These are phyloP conservation scores for Nepenthes mirabilis DNA, from an alignment of 148 eudicot species.

Conservation along the genomic window DNA sequence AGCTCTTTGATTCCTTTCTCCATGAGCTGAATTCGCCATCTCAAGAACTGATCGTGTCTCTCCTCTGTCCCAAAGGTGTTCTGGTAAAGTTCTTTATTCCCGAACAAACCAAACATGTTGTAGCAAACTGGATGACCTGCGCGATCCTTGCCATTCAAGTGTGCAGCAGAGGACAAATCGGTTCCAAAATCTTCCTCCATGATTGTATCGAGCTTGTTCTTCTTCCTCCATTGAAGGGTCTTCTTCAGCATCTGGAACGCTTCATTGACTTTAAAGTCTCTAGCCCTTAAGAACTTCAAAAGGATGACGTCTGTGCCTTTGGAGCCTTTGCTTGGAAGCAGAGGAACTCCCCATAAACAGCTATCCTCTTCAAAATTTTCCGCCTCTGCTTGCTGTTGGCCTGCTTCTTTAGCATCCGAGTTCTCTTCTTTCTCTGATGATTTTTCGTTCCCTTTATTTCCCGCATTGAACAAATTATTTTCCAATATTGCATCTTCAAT, in stretches of 20 bases:
- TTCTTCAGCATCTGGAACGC: slow-evolving; percentile 51
- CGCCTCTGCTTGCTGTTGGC: too few relatives aligned
- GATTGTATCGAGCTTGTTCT: slow-evolving; percentile 25
- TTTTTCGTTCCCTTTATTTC: too few relatives aligned
- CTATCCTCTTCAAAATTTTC: slow-evolving; percentile 3
- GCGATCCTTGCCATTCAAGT: too few relatives aligned
- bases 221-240: slow-evolving; percentile 47
- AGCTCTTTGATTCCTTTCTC: too few relatives aligned
- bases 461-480: too few relatives aligned
- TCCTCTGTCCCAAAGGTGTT: too few relatives aligned
- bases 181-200: slow-evolving; percentile 36
- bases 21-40: too few relatives aligned
- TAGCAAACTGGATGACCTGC: too few relatives aligned
- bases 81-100: slow-evolving; percentile 31
- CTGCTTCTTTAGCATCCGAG: too few relatives aligned
- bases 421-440: too few relatives aligned
- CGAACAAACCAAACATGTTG: neutral
- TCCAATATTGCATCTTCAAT: too few relatives aligned
- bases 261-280: slow-evolving; percentile 49
- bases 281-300: slow-evolving; percentile 53
- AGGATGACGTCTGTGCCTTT: slow-evolving; percentile 36
- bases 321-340: slow-evolving; percentile 15
- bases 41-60: too few relatives aligned
- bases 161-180: slow-evolving; percentile 4
- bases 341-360: slow-evolving; percentile 50